Evolutionary conservation across 2,329 filamentous ascomycete genomes (phyloP), one percentile per base, ranked within the genome.

Genomic region (Cercospora berteroae): DNA sequence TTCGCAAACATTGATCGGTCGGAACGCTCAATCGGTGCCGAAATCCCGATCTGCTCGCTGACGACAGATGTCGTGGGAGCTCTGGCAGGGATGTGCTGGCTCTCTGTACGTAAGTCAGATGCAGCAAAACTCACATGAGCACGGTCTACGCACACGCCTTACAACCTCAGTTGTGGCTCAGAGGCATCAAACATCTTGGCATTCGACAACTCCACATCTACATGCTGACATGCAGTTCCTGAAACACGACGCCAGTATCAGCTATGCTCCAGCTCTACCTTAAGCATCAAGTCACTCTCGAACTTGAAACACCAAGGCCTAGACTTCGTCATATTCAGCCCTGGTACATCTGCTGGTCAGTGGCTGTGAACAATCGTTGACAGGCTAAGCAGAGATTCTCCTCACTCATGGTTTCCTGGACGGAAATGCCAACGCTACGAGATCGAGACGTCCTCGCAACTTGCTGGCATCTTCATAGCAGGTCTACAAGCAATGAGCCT

Each of bases 141-240:
- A 36, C 55, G 9, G 29, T 36, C 0, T 56, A 44, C 61, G 50
- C 50, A 56, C n/a, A 20, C 44, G 18, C 60, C 31, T 23, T 16
- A 63, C 60, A 63, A 63, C 31, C 20, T 33, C 52, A 50, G 10
- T 20, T 52, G 64, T 65, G 63, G 63, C 63, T 65, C 56, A 59
- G 55, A 56, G 29, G 31, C 27, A 27, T 56, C 44, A 29, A 18
- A 25, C 16, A 10, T 31, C 64, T 66, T 66, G 59, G 59, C 52
- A 31, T 29, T 56, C 18, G 27, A 50, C 10, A 12, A 27, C 16
- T 33, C 39, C 36, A 42, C 27, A 29, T n/a, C 52, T 16, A 56
- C 63, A 57, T 44, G 33, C 33, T 42, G 18, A 42, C 44, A 56
- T 48, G 55, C 58, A 66, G 27, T 8, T 55, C 44, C 23, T 65